Percentiles rank a stretch among this genome's conserved stretches.
These are phyloP conservation scores for Tolypocladium ovalisporum DNA, from an alignment of 2,329 filamentous ascomycete genomes.

Conservation along the genomic window DNA sequence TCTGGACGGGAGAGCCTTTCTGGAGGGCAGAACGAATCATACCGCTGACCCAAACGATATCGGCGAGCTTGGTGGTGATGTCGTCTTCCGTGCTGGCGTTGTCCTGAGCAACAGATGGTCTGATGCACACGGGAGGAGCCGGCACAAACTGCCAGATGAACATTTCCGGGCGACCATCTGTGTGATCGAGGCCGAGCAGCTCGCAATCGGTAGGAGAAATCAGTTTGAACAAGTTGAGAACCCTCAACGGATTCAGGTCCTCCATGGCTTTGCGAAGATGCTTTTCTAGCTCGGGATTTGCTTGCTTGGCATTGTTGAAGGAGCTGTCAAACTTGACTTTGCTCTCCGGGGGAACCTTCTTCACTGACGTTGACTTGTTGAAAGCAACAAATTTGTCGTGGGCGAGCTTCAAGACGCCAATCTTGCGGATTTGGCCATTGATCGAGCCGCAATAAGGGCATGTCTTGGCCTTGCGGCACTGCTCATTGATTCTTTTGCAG, in stretches of 20 bases:
- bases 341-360: conserved; percentile 71
- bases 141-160: conserved; percentile 96
- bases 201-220: conserved; percentile 82
- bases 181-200: conserved; percentile 76
- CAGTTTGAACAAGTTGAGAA: conserved; percentile 83
- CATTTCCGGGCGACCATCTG: conserved; percentile 85
- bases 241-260: conserved; percentile 80
- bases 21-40: conserved; percentile 73
- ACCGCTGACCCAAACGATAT: conserved; percentile 87
- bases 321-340: conserved; percentile 81
- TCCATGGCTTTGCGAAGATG: conserved; percentile 88
- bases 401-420: conserved; percentile 82
- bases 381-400: conserved; percentile 87
- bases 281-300: conserved; percentile 76
- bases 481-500: conserved; percentile 77
- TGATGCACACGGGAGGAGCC: conserved; percentile 85
- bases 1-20: conserved; percentile 74
- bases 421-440: conserved; percentile 88
- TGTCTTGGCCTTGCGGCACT: conserved; percentile 75
- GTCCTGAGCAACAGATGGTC: conserved; percentile 89
- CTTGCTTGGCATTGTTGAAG: conserved; percentile 67
- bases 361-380: conserved; percentile 78
- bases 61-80: conserved; percentile 89
- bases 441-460: conserved; percentile 73
- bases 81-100: conserved; percentile 92